Conservation (phyloP, 495 filamentous ascomycete genomes). For the Neurospora sp. region DNA sequence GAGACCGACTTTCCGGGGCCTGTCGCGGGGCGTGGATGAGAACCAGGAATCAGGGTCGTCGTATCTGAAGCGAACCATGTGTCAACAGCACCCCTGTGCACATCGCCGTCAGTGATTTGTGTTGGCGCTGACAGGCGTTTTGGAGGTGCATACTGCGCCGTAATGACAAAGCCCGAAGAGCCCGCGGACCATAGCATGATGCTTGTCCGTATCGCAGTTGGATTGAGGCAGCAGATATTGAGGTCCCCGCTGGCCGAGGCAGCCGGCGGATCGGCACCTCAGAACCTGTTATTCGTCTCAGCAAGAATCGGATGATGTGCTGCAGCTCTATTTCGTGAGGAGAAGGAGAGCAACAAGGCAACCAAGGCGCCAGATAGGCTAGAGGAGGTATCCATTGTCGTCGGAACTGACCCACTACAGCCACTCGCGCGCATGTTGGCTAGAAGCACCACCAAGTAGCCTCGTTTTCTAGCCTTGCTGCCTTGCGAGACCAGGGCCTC, state of each 20-base stretch:
- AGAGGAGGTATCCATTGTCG: neutral
- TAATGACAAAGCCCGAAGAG: neutral
- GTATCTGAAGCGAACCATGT: slow-evolving; percentile 22
- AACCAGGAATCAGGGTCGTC: slow-evolving; percentile 31
- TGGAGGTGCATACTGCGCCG: neutral
- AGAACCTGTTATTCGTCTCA: neutral
- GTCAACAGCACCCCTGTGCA: slow-evolving; percentile 13
- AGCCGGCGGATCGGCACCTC: neutral
- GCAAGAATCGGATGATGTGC: neutral
- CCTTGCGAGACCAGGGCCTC: neutral
- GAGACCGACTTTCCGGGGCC: neutral
- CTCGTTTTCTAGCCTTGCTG: neutral
- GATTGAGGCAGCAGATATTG: neutral
- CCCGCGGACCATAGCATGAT: neutral
- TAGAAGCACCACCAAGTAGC: neutral
- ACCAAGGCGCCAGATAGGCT: neutral
- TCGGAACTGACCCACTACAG: neutral
- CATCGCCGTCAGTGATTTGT: neutral
- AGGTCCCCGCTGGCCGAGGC: neutral
- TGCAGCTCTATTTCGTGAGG: neutral
- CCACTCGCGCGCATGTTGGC: neutral
- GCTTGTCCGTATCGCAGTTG: neutral
- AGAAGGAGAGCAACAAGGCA: neutral
- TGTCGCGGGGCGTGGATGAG: slow-evolving; percentile 15
- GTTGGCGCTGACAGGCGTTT: neutral